Conservation (phyloP, 495 filamentous ascomycete genomes). For the Chlorociboria aeruginascens region DNA sequence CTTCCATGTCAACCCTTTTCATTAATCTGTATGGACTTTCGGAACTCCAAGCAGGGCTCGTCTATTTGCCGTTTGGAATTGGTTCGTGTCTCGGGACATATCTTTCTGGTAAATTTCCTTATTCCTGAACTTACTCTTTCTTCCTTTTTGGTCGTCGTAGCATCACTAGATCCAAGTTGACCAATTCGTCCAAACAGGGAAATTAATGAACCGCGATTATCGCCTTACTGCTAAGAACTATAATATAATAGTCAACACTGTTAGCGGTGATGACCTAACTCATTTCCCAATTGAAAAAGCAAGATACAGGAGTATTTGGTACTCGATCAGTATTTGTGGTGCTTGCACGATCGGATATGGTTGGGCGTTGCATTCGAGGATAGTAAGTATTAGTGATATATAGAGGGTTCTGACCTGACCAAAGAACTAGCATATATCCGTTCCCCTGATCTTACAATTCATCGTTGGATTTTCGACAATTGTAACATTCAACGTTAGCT, state of each 20-base stretch:
- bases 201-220: conserved; percentile 42
- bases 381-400: too few relatives aligned
- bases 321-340: conserved; percentile 22
- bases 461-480: conserved; percentile 28
- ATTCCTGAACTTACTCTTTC: conserved; percentile 55
- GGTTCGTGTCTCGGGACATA: conserved; percentile 50
- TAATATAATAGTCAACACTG: conserved; percentile 32
- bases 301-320: conserved; percentile 21
- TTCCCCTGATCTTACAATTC: conserved; percentile 37
- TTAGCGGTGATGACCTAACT: conserved; percentile 32
- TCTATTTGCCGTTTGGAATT: conserved; percentile 44
- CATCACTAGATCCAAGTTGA: conserved; percentile 24
- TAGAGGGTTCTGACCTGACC: too few relatives aligned
- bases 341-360: conserved; percentile 18
- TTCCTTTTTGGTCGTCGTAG: conserved; percentile 44
- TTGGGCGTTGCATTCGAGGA: conserved; percentile 1
- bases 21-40: conserved; percentile 42
- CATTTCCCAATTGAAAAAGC: conserved; percentile 28
- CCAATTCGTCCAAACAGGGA: not conserved
- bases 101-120: conserved; percentile 46
- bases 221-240: conserved; percentile 28
- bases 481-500: conserved; percentile 6
- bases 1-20: conserved; percentile 33
- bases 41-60: conserved; percentile 45
- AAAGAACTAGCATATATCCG: not conserved